A percentile compares a stretch with the other conserved stretches of the same genome.
Evolutionary conservation across 345 rosid genomes (phyloP).

Genomic region (Eucalyptus cloeziana): DNA sequence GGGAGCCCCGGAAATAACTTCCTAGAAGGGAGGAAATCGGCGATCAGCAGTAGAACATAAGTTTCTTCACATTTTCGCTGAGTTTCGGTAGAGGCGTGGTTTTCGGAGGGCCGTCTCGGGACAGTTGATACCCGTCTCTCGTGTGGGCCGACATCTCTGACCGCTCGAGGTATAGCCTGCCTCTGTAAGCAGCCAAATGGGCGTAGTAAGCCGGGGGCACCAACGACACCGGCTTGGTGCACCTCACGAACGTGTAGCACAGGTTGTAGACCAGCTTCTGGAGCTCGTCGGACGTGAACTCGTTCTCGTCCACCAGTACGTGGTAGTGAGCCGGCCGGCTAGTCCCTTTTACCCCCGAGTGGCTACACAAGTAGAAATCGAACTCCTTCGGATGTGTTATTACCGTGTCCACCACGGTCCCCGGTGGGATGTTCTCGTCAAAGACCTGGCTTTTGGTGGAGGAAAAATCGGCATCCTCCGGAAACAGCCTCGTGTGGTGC

Average conservation of each 20-base stretch:
- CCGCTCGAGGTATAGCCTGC: slow-evolving; percentile 82
- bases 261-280: slow-evolving; percentile 82
- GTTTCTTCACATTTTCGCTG: slow-evolving; percentile 76
- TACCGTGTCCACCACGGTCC: slow-evolving; percentile 87
- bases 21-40: neutral
- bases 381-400: slow-evolving; percentile 87
- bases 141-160: slow-evolving; percentile 19
- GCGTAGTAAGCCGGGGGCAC: slow-evolving; percentile 97
- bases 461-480: slow-evolving; percentile 24
- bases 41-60: slow-evolving; percentile 87
- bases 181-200: slow-evolving; percentile 92
- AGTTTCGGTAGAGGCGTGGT: slow-evolving; percentile 68
- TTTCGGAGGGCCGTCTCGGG: slow-evolving; percentile 69
- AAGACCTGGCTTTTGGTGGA: slow-evolving; percentile 7
- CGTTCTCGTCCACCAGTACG: slow-evolving; percentile 72
- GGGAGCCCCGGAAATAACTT: neutral
- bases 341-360: slow-evolving; percentile 88
- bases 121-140: slow-evolving; percentile 29
- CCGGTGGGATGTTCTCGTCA: slow-evolving; percentile 74
- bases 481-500: slow-evolving; percentile 87
- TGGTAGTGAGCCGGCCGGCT: slow-evolving; percentile 95
- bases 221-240: slow-evolving; percentile 87
- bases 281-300: slow-evolving; percentile 84
- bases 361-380: slow-evolving; percentile 92
- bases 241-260: slow-evolving; percentile 83